phyloP scores from a whole-genome alignment of 148 eudicot genomes.

The Vaccinium vitisidaea region DNA sequence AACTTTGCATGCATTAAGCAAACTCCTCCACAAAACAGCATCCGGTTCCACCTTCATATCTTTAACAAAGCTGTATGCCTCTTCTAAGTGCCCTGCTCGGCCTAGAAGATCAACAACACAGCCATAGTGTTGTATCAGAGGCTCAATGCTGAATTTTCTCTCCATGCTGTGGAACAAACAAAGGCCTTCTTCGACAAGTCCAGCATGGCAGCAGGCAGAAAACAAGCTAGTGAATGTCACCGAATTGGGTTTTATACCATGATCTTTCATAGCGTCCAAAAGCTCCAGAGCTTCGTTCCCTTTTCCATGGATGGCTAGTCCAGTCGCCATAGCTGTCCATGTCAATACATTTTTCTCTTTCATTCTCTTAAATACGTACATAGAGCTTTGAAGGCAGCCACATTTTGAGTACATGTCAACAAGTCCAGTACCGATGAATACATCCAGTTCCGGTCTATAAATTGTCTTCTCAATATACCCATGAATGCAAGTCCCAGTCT shows the following conservation, averaged over 20 bases:
- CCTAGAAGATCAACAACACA: constrained; percentile 63
- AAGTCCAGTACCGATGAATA: constrained; percentile 54
- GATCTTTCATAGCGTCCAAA: constrained; percentile 38
- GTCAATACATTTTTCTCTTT: constrained; percentile 46
- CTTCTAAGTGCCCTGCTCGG: constrained; percentile 50
- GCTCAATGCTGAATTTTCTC: constrained; percentile 31
- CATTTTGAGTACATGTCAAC: constrained; percentile 70
- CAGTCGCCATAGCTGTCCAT: constrained; percentile 64
- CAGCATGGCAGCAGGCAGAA: constrained; percentile 59
- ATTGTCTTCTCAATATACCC: constrained; percentile 47
- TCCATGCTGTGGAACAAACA: constrained; percentile 50
- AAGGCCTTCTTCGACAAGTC: constrained; percentile 54
- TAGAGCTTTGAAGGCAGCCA: constrained; percentile 46
- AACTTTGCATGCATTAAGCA: constrained; percentile 53
- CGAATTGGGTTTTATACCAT: constrained; percentile 43
- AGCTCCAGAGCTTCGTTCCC: constrained; percentile 53
- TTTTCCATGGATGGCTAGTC: constrained; percentile 53
- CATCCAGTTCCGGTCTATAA: constrained; percentile 31
- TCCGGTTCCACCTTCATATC: constrained; percentile 35
- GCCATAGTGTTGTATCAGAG: constrained; percentile 49
- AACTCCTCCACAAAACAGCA: constrained; percentile 55
- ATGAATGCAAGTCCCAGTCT: constrained; percentile 50
- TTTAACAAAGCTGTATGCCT: constrained; percentile 42
- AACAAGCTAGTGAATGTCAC: constrained; percentile 65
- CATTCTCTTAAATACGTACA: constrained; percentile 36